Conservation (phyloP, 176 grass and related monocot species). For the Oryza punctata region DNA sequence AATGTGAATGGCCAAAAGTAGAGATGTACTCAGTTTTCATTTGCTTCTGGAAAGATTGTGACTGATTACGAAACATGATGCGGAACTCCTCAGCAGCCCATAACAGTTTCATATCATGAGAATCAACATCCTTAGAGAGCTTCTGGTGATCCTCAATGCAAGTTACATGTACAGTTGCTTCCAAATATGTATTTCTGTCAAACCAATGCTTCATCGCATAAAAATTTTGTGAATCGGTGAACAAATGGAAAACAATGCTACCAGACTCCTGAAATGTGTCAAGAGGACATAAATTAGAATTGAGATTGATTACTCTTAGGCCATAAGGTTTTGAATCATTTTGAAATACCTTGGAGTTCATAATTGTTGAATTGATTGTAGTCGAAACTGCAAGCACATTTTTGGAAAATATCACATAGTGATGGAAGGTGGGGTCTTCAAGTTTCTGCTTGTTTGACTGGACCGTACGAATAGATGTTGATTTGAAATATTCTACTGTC, state of each 20-base stretch:
- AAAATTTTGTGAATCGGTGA: conserved; percentile 77
- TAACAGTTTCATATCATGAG: conserved; percentile 46
- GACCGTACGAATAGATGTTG: conserved; percentile 3
- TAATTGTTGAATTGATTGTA: conserved; percentile 70
- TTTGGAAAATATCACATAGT: conserved; percentile 75
- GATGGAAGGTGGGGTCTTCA: conserved; percentile 43
- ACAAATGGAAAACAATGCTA: conserved; percentile 67
- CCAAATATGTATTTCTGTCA: conserved; percentile 68
- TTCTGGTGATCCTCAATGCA: conserved; percentile 62
- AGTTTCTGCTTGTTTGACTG: conserved; percentile 41
- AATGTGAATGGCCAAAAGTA: conserved; percentile 81
- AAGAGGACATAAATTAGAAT: conserved; percentile 16
- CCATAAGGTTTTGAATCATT: neutral
- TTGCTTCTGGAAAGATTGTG: conserved; percentile 39
- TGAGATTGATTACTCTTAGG: neutral
- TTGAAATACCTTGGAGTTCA: conserved; percentile 66
- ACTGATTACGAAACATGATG: conserved; percentile 48
- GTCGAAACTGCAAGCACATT: conserved; percentile 80
- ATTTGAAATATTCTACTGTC: conserved; percentile 91
- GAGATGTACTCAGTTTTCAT: conserved; percentile 84
- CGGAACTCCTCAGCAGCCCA: conserved; percentile 75
- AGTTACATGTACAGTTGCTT: conserved; percentile 58
- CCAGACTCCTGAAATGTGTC: conserved; percentile 61
- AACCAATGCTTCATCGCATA: conserved; percentile 88
- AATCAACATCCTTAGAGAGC: conserved; percentile 24